Base-by-base conservation (phyloP, 1,284 basidiomycete genomes). In the Sporisorium exsertum region DNA sequence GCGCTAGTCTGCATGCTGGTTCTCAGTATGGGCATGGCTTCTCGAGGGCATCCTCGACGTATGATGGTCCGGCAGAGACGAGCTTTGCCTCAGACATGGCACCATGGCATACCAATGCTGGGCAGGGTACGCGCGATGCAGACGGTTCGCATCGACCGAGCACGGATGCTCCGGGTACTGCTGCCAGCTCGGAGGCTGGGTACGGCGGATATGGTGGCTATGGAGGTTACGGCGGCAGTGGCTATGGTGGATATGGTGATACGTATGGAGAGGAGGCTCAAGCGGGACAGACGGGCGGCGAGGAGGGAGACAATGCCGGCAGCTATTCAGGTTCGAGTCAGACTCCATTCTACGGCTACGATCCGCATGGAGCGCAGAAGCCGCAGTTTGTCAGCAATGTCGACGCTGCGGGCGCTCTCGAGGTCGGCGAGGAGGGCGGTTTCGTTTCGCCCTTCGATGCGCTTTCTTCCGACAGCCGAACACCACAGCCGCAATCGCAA, bases 391-490 rank as follows among this genome's bases (percentile, higher is more conserved):
- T 80, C 58, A 76, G 72, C 80, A 88, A 87, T 40, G 76, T 85
- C 65, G 68, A 63, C 9, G 66, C 58, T 24, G 72, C 64, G 12
- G 67, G 37, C 24, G 64, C 68, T n/a, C 63, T 77, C 16, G 70
- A 67, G 26, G 66, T 43, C 3, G 70, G 47, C 18, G 82, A 81
- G 12, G 85, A 87, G 9, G 81, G 85, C 45, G 84, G 86, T 1
- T 94, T 96, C 77, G 89, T 95, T 47, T 94, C 93, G n/a, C 88
- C 93, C 9, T 94, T 95, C 92, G 92, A 94, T 79, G 88, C 87
- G 51, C 86, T 88, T 58, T 86, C 88, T 6, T 66, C 64, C 43
- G 33, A 68, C 46, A 68, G 55, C 32, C 64, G 56, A 20, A 72
- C 69, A 18, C 74, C 70, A 5, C 74, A 77, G 50, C 69, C 70